Evolutionary conservation across 164 flowering plant genomes (phyloP), one percentile per base, ranked within the genome.

Genomic region (Stephania japonica): DNA sequence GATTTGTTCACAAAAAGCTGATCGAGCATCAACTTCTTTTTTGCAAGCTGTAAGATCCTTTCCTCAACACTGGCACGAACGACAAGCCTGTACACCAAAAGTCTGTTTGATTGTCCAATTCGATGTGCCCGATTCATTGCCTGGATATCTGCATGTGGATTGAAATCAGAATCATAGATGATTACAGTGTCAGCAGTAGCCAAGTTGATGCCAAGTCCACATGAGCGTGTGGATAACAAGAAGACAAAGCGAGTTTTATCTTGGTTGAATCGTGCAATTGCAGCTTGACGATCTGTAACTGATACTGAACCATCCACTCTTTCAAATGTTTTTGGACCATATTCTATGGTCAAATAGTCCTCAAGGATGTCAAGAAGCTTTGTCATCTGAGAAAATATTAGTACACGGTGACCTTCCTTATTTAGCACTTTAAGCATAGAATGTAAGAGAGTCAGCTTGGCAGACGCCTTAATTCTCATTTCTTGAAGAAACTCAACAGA

Each of bases 41-140:
- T 96, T 24, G 99, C 98, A 79, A 96, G 97, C 83, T 93, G 98
- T 85, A 96, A 86, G 59, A 96, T 96, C 12, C 99, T 94, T 79
- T 96, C 99, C 82, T 96, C 99, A 79, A 96, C 98, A 82, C 99
- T 96, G 65, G 97, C 98, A 83, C 98, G 97, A 44, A 94, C 98
- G 63, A 93, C 97, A 71, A 96, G 97, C 83, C 99, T 87, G 78
- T 93, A 96, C 38, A 96, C 99, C 75, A 96, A 81, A 80, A 96
- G 98, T 72, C 94, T 84, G 0, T 94, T 96, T 56, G 97, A 91
- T 75, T 96, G 99, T 41, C 99, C 99, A 78, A 96, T 96, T 72
- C 99, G 87, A 79, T 96, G 99, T n/a, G 99, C 99, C 32, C 99
- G 88, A 75, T 96, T 96, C 99, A 96, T 96, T 53, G 99, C 99